A percentile compares a stretch with the other conserved stretches of the same genome.
phyloP scores from a whole-genome alignment of 1,284 basidiomycete species.

The Coniferiporia sulphurascens region DNA sequence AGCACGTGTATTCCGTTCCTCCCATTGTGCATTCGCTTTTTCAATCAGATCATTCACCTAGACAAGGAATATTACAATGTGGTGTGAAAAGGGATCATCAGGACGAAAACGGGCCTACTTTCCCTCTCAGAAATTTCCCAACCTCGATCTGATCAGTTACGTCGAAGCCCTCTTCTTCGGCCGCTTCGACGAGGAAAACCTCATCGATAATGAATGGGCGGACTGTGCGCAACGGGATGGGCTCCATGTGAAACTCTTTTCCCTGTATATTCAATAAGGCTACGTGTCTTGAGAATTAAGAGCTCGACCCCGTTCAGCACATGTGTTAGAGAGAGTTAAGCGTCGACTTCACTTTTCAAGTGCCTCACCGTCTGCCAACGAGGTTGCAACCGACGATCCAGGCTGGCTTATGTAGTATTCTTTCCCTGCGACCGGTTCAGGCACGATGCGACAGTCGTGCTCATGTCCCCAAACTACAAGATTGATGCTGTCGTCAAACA shows the following conservation, averaged over 20 bases:
- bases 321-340: constrained; percentile 1
- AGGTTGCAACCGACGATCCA: constrained; percentile 93
- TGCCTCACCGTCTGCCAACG: constrained; percentile 85
- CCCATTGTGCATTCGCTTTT: constrained; percentile 74
- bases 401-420: constrained; percentile 92
- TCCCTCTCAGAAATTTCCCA: constrained; percentile 69
- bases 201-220: constrained; percentile 95
- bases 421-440: constrained; percentile 89
- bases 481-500: constrained; percentile 95
- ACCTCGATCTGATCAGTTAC: constrained; percentile 78
- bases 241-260: constrained; percentile 82
- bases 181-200: constrained; percentile 67
- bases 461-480: constrained; percentile 98
- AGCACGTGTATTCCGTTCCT: constrained; percentile 66
- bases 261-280: constrained; percentile 82
- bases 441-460: constrained; percentile 92
- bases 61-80: neutral
- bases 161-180: constrained; percentile 72
- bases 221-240: constrained; percentile 85
- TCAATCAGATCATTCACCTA: constrained; percentile 80
- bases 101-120: constrained; percentile 39
- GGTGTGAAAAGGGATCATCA: neutral
- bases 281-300: constrained; percentile 61
- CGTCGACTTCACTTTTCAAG: constrained; percentile 67
- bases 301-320: constrained; percentile 4